Evolutionary conservation across 2,329 filamentous ascomycete species (phyloP).

Genomic region (Fusarium compactum): DNA sequence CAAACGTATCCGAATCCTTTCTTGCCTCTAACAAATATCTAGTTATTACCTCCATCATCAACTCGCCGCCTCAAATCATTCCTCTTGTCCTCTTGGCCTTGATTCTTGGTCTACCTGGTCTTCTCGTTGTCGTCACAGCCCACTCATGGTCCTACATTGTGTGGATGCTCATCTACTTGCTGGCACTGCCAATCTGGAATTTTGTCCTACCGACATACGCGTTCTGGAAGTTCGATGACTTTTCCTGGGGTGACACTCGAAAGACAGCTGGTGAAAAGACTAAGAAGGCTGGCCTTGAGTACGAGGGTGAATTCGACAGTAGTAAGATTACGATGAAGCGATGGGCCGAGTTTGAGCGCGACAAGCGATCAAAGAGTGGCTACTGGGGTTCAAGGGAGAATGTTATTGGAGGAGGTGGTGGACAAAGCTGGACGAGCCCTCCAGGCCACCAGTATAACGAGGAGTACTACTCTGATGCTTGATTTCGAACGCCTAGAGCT

Average conservation of each 20-base stretch:
- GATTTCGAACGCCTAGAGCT: constrained; percentile 32
- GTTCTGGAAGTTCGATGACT: constrained; percentile 99
- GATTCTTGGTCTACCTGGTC: constrained; percentile 91
- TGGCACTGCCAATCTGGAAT: constrained; percentile 97
- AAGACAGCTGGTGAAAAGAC: constrained; percentile 93
- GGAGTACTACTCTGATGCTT: constrained; percentile 68
- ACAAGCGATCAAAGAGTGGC: constrained; percentile 63
- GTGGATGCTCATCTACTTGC: constrained; percentile 97
- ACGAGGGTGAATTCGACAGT: constrained; percentile 96
- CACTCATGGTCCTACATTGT: constrained; percentile 91
- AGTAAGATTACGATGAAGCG: constrained; percentile 99
- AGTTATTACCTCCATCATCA: constrained; percentile 89
- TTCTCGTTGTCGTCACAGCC: constrained; percentile 92
- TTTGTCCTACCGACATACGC: constrained; percentile 94
- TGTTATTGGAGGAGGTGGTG: constrained; percentile 55
- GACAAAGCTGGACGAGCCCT: constrained; percentile 58
- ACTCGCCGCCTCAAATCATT: constrained; percentile 82
- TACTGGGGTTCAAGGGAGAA: constrained; percentile 68
- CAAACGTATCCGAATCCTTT: background rate
- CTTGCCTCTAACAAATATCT: constrained; percentile 20
- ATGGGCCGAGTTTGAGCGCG: constrained; percentile 94
- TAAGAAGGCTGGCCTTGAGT: constrained; percentile 87
- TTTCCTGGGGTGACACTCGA: constrained; percentile 97
- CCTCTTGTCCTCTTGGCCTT: constrained; percentile 88
- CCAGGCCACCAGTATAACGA: constrained; percentile 63